Conservation (phyloP, 2,329 filamentous ascomycete species). For the Albifimbria verrucaria region DNA sequence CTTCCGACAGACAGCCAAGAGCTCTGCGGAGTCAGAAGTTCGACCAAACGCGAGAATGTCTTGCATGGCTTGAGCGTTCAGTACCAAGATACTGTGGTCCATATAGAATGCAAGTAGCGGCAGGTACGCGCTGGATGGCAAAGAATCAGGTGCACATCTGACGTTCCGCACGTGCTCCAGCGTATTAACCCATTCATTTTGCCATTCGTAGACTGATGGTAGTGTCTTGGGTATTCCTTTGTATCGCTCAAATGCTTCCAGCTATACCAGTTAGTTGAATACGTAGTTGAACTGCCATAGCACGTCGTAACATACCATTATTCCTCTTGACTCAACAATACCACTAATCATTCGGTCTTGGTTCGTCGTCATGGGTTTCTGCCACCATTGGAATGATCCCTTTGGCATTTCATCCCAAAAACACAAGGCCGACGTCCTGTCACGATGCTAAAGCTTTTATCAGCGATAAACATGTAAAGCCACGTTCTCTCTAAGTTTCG, state of each 20-base stretch:
- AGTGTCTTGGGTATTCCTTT: constrained; percentile 6
- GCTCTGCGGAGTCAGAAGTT: neutral
- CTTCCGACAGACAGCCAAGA: neutral
- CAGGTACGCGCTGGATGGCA: constrained; percentile 4
- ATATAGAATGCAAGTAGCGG: constrained; percentile 18
- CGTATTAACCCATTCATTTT: constrained; percentile 10
- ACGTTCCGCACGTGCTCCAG: constrained; percentile 1
- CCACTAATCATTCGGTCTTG: constrained; percentile 19
- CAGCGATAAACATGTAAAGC: constrained; percentile 10
- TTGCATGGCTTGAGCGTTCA: constrained; percentile 19
- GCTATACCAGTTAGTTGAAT: constrained; percentile 7
- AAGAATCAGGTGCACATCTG: neutral
- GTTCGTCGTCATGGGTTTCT: constrained; percentile 13
- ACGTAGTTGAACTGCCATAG: neutral
- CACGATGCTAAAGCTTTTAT: constrained; percentile 12
- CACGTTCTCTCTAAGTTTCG: constrained; percentile 12
- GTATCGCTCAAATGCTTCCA: constrained; percentile 3
- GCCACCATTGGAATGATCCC: constrained; percentile 9
- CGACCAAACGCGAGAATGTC: constrained; percentile 10
- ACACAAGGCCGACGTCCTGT: constrained; percentile 8
- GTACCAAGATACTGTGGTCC: constrained; percentile 21
- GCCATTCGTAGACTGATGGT: constrained; percentile 14
- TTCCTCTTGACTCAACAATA: constrained; percentile 15
- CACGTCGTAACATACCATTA: constrained; percentile 9
- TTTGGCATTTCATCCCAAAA: constrained; percentile 11